Evolutionary conservation across 768 basidiomycete genomes (phyloP).

Genomic region (Cantharellus anzutake): DNA sequence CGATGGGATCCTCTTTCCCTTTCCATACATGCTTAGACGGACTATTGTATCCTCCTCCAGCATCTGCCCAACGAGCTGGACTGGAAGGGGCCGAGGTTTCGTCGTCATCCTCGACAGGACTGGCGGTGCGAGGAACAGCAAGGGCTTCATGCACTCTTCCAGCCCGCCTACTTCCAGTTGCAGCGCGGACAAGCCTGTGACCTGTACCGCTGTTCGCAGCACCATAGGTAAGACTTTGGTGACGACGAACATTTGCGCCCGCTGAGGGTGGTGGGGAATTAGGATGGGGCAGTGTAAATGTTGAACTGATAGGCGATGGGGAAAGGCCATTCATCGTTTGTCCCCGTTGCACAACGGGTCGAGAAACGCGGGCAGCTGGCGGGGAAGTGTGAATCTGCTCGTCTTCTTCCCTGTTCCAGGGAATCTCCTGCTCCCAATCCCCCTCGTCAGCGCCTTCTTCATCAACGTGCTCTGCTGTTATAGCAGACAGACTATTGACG

Average conservation of each 20-base stretch:
- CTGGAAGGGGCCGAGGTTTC: background rate
- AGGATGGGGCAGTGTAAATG: slow-evolving; percentile 1
- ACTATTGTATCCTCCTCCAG: background rate
- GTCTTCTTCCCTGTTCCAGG: slow-evolving; percentile 26
- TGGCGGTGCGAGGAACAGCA: slow-evolving; percentile 1
- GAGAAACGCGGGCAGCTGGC: slow-evolving; percentile 24
- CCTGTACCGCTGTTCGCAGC: slow-evolving; percentile 23
- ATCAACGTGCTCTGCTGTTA: slow-evolving; percentile 41
- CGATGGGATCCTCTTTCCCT: slow-evolving; percentile 25
- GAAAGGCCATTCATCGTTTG: slow-evolving; percentile 45
- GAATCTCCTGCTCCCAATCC: slow-evolving; percentile 59
- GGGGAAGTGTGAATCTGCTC: slow-evolving; percentile 34
- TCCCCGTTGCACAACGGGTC: slow-evolving; percentile 37
- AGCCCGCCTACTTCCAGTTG: slow-evolving; percentile 45
- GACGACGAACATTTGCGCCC: slow-evolving; percentile 41
- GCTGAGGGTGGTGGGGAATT: slow-evolving; percentile 15
- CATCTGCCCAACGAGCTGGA: slow-evolving; percentile 31
- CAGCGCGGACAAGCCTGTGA: slow-evolving; percentile 18
- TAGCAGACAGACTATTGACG: slow-evolving; percentile 67
- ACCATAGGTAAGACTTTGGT: slow-evolving; percentile 49
- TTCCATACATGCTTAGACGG: slow-evolving; percentile 6
- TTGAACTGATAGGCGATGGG: slow-evolving; percentile 24
- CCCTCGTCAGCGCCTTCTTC: slow-evolving; percentile 60
- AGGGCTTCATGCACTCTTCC: slow-evolving; percentile 19
- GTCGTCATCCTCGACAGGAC: background rate